A percentile compares a stretch with the other conserved stretches of the same genome.
These are phyloP conservation scores for Moesziomyces globuligerus DNA, from an alignment of 1,284 basidiomycete species.

Conservation along the genomic window DNA sequence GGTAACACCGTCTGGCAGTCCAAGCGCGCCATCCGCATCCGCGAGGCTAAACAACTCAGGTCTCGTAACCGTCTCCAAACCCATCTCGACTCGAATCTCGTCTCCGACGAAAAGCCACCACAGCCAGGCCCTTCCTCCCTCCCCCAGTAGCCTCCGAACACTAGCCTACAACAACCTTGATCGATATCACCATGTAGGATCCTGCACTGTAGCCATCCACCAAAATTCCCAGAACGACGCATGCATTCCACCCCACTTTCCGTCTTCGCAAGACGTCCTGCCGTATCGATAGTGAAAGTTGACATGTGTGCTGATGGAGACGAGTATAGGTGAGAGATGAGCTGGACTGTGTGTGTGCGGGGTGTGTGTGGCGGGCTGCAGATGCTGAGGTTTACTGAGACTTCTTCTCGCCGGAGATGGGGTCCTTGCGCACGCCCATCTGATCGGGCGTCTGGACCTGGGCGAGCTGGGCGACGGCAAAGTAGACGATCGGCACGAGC, in stretches of 20 bases:
- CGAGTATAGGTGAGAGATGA: background rate
- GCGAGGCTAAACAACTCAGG: conserved; percentile 10
- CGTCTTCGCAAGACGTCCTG: too few relatives aligned
- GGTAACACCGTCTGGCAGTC: conserved; percentile 43
- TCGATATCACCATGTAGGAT: too few relatives aligned
- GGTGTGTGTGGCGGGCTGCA: conserved; percentile 6
- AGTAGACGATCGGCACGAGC: conserved; percentile 39
- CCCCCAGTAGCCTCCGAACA: background rate
- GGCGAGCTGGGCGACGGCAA: conserved; percentile 48
- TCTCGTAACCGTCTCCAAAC: conserved; percentile 1
- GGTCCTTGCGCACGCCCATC: conserved; percentile 49
- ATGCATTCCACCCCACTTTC: too few relatives aligned
- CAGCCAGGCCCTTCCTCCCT: background rate
- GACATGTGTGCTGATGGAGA: too few relatives aligned
- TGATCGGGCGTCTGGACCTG: conserved; percentile 47
- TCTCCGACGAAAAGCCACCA: conserved; percentile 8
- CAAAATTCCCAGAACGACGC: too few relatives aligned
- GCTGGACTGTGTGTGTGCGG: background rate
- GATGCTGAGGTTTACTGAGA: conserved; percentile 43
- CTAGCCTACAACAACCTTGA: too few relatives aligned
- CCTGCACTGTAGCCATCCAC: too few relatives aligned
- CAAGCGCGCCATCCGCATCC: conserved; percentile 9
- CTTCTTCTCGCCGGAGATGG: conserved; percentile 51
- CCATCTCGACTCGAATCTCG: conserved; percentile 1
- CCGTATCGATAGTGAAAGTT: too few relatives aligned